Base-by-base conservation (phyloP, 2,329 filamentous ascomycete species). In the Celoporthe dispersa region DNA sequence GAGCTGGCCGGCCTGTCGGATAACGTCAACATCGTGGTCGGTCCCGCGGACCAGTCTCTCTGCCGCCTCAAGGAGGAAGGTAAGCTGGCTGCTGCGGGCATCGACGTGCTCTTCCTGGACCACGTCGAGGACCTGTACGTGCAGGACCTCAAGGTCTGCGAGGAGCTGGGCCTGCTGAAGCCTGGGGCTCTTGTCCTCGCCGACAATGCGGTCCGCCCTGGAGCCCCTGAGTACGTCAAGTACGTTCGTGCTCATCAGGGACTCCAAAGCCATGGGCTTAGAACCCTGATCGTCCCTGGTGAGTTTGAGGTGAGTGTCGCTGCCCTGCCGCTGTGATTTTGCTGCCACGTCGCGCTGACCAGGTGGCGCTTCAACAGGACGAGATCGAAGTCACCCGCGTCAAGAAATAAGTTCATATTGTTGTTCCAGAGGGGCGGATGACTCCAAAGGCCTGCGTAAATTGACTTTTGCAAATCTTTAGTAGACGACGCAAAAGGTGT, bases 341-440 rank as follows among this genome's bases (percentile, higher is more conserved):
- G 37, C 12, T 33, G 37, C 35, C 12, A 48, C 33, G 41, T 22
- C 35, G 33, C 67, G 51, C 44, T 65, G 35, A 37, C 22, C 8
- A n/a, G 6, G 22, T 61, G 41, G 39, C 63, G 11, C 57, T 41
- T 60, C 19, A 8, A n/a, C 53, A 64, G 62, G 48, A 60, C 8
- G 64, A 64, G 61, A 65, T 60, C 57, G 57, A 69, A 53, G 68
- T 57, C 19, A 63, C 68, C 51, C 63, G 39, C 12, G 53, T 62
- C 11, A 61, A 65, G 31, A 65, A 51, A 35, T 64, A 44, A 68
- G 35, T 7, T 37, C 31, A 37, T 44, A 1, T 19, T 44, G 19
- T 44, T 44, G n/a, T 55, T 55, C 3, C n/a, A 25, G 12, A 55
- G 12, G 25, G 7, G 28, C 28, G 11, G 9, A 55, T 55, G 51